Evolutionary conservation across 805 yeast species (phyloP), one percentile per base, ranked within the genome.

Genomic region (Pichia occidentalis): DNA sequence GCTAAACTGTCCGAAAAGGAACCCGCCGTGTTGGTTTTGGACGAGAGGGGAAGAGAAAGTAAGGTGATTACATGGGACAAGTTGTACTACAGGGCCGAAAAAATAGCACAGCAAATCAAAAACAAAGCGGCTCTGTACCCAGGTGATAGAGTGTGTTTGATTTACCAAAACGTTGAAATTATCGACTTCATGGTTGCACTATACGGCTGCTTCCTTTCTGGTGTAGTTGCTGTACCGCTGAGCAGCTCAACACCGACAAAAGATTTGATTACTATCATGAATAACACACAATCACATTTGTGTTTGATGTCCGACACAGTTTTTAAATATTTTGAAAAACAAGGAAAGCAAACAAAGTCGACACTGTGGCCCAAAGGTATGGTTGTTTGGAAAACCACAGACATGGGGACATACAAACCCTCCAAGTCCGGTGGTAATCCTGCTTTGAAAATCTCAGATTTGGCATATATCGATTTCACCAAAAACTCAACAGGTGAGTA

Each of bases 381-480:
- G 40, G 70, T 71, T 11, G 71, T 81, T 53, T 82, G 94, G 83
- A 80, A 77, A 54, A 88, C 97, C 1, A 79, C 84, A 17, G 97
- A 88, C 51, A 71, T 90, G 63, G 97, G 97, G 0, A 63, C 75
- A 1, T 80, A 73, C 47, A 76, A 75, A 35, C 63, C 75, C 22
- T 71, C 77, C 3, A 77, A 72, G 48, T 72, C 74, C 38, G 67
- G 63, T 6, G 79, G 70, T 14, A 70, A 71, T 2, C 85, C 88
- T 1, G 75, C 83, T 0, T 61, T 78, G 31, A 85, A 81, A 47
- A 75, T 78, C 1, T 85, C 88, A 1, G 94, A 85, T 52, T 63
- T 92, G 42, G 96, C 97, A 0, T 92, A 92, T 52, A 88, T 92
- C 11, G 98, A 92, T 61, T 92, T 83, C 53, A 77, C 92, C 1